Percentiles rank a stretch among this genome's conserved stretches.
phyloP scores from a whole-genome alignment of 2,329 filamentous ascomycete genomes.

The Dissoconium aciculare region DNA sequence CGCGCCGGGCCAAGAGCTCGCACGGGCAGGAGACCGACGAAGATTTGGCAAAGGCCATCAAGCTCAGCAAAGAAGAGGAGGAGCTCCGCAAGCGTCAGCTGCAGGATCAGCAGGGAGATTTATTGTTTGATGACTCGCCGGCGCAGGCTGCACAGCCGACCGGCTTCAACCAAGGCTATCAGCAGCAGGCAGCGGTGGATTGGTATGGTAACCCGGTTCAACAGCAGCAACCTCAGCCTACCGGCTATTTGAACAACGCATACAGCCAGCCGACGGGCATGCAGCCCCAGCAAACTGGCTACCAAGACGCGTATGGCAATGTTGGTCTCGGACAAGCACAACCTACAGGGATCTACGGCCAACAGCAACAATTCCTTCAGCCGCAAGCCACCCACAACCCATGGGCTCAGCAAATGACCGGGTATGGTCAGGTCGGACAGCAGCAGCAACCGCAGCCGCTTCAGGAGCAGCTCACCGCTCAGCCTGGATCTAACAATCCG shows the following conservation, averaged over 20 bases:
- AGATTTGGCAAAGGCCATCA: conserved; percentile 86
- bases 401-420: conserved; percentile 29
- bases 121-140: conserved; percentile 72
- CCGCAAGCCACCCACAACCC: conserved; percentile 46
- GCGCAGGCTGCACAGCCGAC: conserved; percentile 56
- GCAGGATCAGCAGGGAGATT: conserved; percentile 57
- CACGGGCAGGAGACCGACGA: conserved; percentile 40
- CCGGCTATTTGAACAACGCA: conserved; percentile 51
- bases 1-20: conserved; percentile 45
- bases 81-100: conserved; percentile 72
- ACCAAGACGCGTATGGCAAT: conserved; percentile 53
- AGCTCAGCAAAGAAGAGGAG: conserved; percentile 87
- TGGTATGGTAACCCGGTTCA: conserved; percentile 88
- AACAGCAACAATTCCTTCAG: conserved; percentile 39
- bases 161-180: conserved; percentile 91
- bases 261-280: conserved; percentile 69
- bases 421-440: conserved; percentile 44
- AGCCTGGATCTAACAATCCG: conserved; percentile 83
- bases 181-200: conserved; percentile 90
- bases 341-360: conserved; percentile 55
- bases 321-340: conserved; percentile 45
- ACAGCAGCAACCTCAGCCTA: conserved; percentile 43
- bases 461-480: conserved; percentile 46
- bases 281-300: conserved; percentile 45
- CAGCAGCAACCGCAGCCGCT: conserved; percentile 36